Base-by-base conservation (phyloP, 441 rosid genomes). In the Arabidopsis lyrata region DNA sequence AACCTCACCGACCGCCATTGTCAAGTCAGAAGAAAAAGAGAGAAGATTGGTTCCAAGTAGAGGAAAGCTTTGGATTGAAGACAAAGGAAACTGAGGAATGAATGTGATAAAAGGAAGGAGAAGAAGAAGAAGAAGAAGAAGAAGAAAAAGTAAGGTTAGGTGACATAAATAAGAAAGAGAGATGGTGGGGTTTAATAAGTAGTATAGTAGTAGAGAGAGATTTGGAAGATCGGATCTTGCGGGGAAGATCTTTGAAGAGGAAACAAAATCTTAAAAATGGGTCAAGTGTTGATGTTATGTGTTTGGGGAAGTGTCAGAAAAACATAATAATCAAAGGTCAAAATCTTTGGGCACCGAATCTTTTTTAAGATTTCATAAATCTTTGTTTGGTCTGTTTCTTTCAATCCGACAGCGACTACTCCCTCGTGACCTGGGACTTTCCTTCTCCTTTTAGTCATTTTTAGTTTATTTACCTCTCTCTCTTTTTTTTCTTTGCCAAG, bases 191-290 rank as follows among this genome's bases (percentile, higher is more conserved):
- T 81, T 73, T 67, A 18, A 16, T 65, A 27, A 74, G 61, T 15
- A 34, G 31, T 29, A 29, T 29, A 47, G 31, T 45, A 48, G 11
- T 22, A 22, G 20, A 68, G 49, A 68, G 87, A 86, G 81, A 62
- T 42, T 79, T 78, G 70, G 86, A 73, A 81, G 85, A 84, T 90
- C 82, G 73, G 81, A 84, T 80, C 67, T 79, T 78, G 81, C 36
- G 62, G 77, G 72, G 77, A 71, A 88, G 86, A 90, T 88, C 87
- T 90, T 85, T 63, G 81, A 83, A 84, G 82, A 86, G 67, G 62
- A 76, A 70, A 76, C 66, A 56, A 76, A 76, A 76, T 76, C 76
- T 76, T 47, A 63, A 39, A 63, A 48, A 58, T 14, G 79, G 79
- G 70, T 70, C 75, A 70, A 70, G 69, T 69, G 65, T 55, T 44